Evolutionary conservation across 1,139 yeast genomes (phyloP), one percentile per base, ranked within the genome.

Genomic region (Geotrichum histeridarum): DNA sequence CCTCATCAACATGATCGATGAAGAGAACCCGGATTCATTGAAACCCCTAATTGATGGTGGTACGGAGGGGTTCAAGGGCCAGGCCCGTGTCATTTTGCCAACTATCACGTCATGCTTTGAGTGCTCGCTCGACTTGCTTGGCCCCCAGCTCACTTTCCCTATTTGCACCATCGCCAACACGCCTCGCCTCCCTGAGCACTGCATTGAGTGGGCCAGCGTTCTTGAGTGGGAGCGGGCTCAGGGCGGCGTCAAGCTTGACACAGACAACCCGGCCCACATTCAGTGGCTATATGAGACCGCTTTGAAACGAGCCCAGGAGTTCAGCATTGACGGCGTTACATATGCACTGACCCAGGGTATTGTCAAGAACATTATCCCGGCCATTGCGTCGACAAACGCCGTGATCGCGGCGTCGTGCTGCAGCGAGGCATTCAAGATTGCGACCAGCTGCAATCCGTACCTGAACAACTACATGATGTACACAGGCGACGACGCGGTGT

Each of bases 21-120:
- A 68, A 0, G 70, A 74, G 6, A 77, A 78, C 53, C 80, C 81
- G 36, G 79, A 78, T 48, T 70, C 75, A 1, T 70, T 87, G 35
- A 84, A 88, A 42, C 97, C 98, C 0, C 71, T 93, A 66, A 82
- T 93, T 35, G 99, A 93, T 66, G 98, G 98, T 1, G 99, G 98
- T 2, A 86, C 96, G 0, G 98, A 93, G 66, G 98, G 98, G 0
- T 86, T 93, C 65, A 79, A 88, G 60, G 99, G 99, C 4, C 97
- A 93, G 65, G 82, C 91, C 14, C 83, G 96, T 64, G 87, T 90
- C 9, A 89, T 91, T 42, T 70, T 90, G 15, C 98, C 99, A 0
- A 82, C 91, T 0, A 70, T 89, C 35, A 81, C 93, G 0, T 85
- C 96, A 0, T 93, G 99, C 71, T 91, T 89, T 72, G 98, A 93